phyloP scores from a whole-genome alignment of 148 eudicot genomes.

The Nepenthes gracilis region DNA sequence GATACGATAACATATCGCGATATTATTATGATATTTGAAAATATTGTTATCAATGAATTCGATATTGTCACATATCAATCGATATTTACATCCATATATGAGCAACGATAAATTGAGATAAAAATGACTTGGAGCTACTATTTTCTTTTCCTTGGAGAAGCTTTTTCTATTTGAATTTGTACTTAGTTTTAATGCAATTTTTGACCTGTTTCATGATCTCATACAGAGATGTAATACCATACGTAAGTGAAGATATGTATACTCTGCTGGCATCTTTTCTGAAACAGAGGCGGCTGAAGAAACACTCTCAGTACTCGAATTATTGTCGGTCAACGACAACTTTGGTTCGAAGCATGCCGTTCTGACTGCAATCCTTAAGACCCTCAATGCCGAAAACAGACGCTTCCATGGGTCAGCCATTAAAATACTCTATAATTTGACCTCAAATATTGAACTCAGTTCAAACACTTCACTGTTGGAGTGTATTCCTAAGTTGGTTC shows the following conservation, averaged over 20 bases:
- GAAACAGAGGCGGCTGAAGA: conserved; percentile 34
- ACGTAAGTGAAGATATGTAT: conserved; percentile 35
- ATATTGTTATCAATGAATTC: no score
- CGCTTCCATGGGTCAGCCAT: conserved; percentile 39
- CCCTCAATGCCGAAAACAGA: conserved; percentile 30
- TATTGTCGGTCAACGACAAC: conserved; percentile 21
- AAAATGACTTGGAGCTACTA: no score
- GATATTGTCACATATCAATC: no score
- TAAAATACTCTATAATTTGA: conserved; percentile 44
- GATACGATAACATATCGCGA: no score
- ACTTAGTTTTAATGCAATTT: not conserved
- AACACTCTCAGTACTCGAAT: conserved; percentile 46
- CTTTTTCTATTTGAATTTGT: no score
- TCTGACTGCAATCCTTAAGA: conserved; percentile 23
- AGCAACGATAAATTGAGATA: no score
- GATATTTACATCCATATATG: no score
- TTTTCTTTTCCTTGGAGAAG: no score
- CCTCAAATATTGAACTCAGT: conserved; percentile 19
- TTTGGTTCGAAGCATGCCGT: conserved; percentile 29
- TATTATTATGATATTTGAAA: no score
- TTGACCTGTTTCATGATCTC: conserved; percentile 6
- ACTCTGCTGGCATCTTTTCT: conserved; percentile 46
- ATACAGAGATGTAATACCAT: conserved; percentile 29
- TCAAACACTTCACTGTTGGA: conserved; percentile 17
- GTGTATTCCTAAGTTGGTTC: conserved; percentile 50